Base-by-base conservation (phyloP, 192 early-diverging fungal genomes). In the Paraglomus brasilianum region DNA sequence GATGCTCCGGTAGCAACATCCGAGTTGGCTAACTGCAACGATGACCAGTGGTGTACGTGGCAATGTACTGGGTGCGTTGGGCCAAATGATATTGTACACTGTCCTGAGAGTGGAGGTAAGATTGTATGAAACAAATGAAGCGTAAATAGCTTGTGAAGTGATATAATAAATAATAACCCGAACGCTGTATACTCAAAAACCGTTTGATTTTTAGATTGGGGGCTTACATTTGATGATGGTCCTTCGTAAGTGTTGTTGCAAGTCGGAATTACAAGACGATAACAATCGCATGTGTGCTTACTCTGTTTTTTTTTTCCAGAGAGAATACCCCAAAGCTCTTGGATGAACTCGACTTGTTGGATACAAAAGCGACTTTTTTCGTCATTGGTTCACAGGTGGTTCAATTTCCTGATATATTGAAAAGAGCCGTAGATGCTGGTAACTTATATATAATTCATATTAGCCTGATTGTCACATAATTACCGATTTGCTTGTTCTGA, bases 331-430 rank as follows among this genome's bases (percentile, higher is more conserved):
- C 24, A 6, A 24, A 30, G 3, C 6, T 60, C 14, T 60, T 60
- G 42, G 38, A 60, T 19, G 36, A 39, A 15, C 24, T 60, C 14
- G 38, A 9, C 8, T 60, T 41, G 11, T 13, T 41, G 6, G 38
- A 19, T 14, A 38, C 42, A 51, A 78, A 76, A 45, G 82, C 80
- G 0, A 85, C 83, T 4, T 81, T 86, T 59, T 86, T 86, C 69
- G 65, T 85, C 22, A 72, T 86, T 53, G 85, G 85, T 8, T 72
- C 83, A 8, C 71, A 78, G 17, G 80, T 73, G 10, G 66, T 77
- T 42, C 70, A 77, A 49, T 80, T 71, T 71, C 75, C 77, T 14
- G 68, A 81, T 38, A 78, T 74, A 56, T 44, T 86, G 24, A 68
- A 83, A 75, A 76, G 76, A 30, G 71, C 79, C 41, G 83, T 80